Conservation (phyloP, 805 yeast genomes). For the Ogataea ganodermae region DNA sequence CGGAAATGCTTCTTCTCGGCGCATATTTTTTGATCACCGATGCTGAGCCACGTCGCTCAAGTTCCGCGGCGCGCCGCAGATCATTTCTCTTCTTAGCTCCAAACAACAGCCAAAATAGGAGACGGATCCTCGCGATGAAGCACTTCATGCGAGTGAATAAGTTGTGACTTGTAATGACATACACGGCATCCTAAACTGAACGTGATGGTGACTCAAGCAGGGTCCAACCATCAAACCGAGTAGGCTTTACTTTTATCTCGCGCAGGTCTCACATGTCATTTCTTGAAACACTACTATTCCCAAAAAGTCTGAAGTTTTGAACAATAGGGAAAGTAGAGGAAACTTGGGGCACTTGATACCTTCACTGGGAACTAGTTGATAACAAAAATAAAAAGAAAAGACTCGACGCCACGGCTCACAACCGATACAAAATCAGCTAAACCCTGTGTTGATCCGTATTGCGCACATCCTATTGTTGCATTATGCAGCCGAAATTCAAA, state of each 20-base stretch:
- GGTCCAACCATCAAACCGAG: not conserved
- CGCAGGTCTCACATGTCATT: not conserved
- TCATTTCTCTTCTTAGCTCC: not conserved
- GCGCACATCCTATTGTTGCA: not conserved
- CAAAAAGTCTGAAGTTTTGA: too few relatives aligned
- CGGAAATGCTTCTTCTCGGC: not conserved
- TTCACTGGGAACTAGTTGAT: too few relatives aligned
- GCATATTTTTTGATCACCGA: not conserved
- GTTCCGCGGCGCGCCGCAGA: not conserved
- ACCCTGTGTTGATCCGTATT: not conserved
- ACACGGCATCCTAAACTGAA: not conserved
- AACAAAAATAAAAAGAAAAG: not conserved
- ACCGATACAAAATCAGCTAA: not conserved
- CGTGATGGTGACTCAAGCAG: not conserved
- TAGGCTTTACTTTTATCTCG: too few relatives aligned
- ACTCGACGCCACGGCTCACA: not conserved
- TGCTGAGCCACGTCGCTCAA: not conserved
- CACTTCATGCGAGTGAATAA: not conserved
- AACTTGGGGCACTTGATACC: too few relatives aligned
- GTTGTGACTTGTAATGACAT: not conserved
- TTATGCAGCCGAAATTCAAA: not conserved
- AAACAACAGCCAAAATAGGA: not conserved
- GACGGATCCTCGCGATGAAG: not conserved
- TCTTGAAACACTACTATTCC: not conserved
- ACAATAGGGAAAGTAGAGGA: too few relatives aligned